Evolutionary conservation across 148 eudicot genomes (phyloP), one percentile per base, ranked within the genome.

Genomic region (Euryodendron excelsum): DNA sequence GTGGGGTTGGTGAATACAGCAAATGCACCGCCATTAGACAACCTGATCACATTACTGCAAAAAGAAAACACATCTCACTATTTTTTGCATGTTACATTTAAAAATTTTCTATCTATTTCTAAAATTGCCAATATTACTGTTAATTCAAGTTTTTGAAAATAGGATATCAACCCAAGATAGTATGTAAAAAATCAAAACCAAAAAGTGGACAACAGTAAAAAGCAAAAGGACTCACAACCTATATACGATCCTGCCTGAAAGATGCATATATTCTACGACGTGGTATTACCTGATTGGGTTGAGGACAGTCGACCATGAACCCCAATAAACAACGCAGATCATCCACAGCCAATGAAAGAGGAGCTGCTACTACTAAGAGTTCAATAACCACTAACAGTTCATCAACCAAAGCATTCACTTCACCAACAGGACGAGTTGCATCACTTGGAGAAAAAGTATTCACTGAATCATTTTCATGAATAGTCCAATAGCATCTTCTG

Each of bases 371-470:
- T n/a, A n/a, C n/a, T n/a, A n/a, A n/a, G n/a, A n/a, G n/a, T n/a
- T n/a, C n/a, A n/a, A n/a, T n/a, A n/a, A n/a, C n/a, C n/a, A n/a
- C n/a, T 67, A 96, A 87, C 37, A 96, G 97, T 83, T 96, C 99
- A 81, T 96, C 99, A 72, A 92, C 91, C 84, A 96, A 86, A 76
- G 98, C 99, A 83, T 96, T 96, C 81, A 96, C 98, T 85, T 94
- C 95, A 73, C 99, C 98, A 77, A 92, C 87, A 69, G 96, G 97
- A 82, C 92, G 99, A 21, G 79, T 80, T 79, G 75, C 90, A 74
- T 82, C 89, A 76, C 80, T 84, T 36, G 85, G 60, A 56, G 97
- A 89, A 82, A 90, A 96, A 30, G 98, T 89, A 81, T 91, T 88
- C 67, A 90, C 88, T 7, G 98, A 96, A 81, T 92, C 99, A 82